Base-by-base conservation (phyloP, 2,329 filamentous ascomycete genomes). In the Anisogramma anomala region DNA sequence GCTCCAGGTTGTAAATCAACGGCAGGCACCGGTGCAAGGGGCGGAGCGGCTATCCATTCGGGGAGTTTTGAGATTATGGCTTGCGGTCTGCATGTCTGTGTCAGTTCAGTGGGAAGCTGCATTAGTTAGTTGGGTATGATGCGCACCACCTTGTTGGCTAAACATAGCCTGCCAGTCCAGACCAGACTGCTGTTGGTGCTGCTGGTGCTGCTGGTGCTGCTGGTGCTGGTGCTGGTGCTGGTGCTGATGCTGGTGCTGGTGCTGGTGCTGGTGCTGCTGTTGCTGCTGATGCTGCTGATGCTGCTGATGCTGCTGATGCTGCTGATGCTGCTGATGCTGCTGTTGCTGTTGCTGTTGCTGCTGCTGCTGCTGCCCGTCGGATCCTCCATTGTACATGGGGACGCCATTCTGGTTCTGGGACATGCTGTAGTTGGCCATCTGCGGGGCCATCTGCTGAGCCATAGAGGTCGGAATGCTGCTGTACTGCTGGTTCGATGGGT, bases 131-230 rank as follows among this genome's bases (percentile, higher is more conserved):
- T 75, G 78, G 62, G 70, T 67, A 63, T 77, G 68, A 63, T 80
- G 74, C 66, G 74, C 70, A 72, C 77, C 78, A 67, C 78, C 63
- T 67, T 79, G 80, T 68, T 41, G 39, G 34, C 33, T 35, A 31
- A 84, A 84, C 77, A 86, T 82, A 59, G 81, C 74, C 56, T 79
- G 73, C 82, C 82, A 86, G 65, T 85, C 81, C 67, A 82, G 66
- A 67, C 71, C 63, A 58, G 69, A 67, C 64, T 73, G 69, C 63
- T 78, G 74, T 61, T 71, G 71, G 62, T 70, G 64, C 61, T 71
- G 71, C 62, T 70, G 64, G 63, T 78, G 74, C 61, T 71, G 71
- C 62, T 70, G 64, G 18, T 23, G 22, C 22, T 23, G 22, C 22
- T 23, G 22, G 5, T 23, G 22, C 9, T 23, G 22, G 6, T 23